A percentile compares a stretch with the other conserved stretches of the same genome.
Evolutionary conservation across 106 monocot species (phyloP).

Genomic region (Acorus gramineus): DNA sequence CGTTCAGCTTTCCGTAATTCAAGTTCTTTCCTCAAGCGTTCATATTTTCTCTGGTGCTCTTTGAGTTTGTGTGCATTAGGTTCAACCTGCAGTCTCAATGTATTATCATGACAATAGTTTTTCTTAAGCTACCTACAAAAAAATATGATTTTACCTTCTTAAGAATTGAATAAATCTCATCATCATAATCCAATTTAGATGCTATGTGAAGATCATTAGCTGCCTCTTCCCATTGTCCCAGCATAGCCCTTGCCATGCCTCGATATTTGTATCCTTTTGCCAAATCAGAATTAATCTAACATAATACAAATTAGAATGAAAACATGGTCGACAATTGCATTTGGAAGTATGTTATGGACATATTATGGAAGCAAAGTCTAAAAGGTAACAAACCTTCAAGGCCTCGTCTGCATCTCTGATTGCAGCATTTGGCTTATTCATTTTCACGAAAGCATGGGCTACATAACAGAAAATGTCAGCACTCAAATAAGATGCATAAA

Average conservation of each 20-base stretch:
- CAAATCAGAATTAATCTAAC: conserved; percentile 78
- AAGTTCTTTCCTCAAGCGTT: conserved; percentile 49
- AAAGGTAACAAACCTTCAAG: conserved; percentile 39
- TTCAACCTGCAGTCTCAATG: conserved; percentile 48
- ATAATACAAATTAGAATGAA: background rate
- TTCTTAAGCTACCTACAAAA: background rate
- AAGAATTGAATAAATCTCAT: conserved; percentile 55
- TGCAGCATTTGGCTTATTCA: conserved; percentile 79
- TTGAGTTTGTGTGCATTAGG: conserved; percentile 80
- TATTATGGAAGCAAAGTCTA: background rate
- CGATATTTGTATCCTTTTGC: conserved; percentile 85
- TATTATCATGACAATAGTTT: background rate
- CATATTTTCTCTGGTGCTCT: conserved; percentile 73
- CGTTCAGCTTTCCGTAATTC: conserved; percentile 37
- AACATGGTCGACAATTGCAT: too few relatives aligned
- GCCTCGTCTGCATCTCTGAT: conserved; percentile 79
- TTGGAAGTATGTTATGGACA: background rate
- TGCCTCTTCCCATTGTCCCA: conserved; percentile 83
- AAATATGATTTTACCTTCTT: conserved; percentile 33
- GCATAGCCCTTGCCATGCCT: conserved; percentile 74
- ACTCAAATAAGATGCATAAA: background rate
- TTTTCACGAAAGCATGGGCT: conserved; percentile 72
- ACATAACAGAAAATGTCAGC: conserved; percentile 10
- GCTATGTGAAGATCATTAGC: conserved; percentile 68
- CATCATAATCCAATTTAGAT: conserved; percentile 80